A percentile compares a stretch with the other conserved stretches of the same genome.
These are phyloP conservation scores for Xylariomycetidae sp. DNA, from an alignment of 2,329 filamentous ascomycete species.

Conservation along the genomic window DNA sequence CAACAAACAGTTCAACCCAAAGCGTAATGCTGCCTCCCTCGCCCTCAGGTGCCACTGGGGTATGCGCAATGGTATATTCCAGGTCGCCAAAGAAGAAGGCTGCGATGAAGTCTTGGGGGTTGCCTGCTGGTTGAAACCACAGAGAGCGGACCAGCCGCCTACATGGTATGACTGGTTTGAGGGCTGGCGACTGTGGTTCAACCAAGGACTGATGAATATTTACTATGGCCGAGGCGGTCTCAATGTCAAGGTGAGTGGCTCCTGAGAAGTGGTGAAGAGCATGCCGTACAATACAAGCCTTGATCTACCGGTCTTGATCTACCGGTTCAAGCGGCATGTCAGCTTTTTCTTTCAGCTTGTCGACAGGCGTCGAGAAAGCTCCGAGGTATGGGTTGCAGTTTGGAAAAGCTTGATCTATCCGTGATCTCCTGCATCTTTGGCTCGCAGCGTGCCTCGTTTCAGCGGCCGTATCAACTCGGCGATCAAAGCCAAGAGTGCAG, in stretches of 20 bases:
- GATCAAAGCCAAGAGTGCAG: constrained; percentile 9
- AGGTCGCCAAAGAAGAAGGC: constrained; percentile 60
- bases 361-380: too few relatives aligned
- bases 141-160: constrained; percentile 38
- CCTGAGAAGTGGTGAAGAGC: too few relatives aligned
- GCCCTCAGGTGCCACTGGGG: constrained; percentile 65
- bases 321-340: too few relatives aligned
- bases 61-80: constrained; percentile 64
- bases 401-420: too few relatives aligned
- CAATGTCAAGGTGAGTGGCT: constrained; percentile 49
- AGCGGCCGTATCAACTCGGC: constrained; percentile 12
- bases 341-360: too few relatives aligned
- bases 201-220: constrained; percentile 63
- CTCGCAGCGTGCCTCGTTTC: constrained; percentile 14
- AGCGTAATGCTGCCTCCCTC: constrained; percentile 59
- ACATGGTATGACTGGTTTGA: constrained; percentile 61
- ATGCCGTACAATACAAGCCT: too few relatives aligned
- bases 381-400: too few relatives aligned
- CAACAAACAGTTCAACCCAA: constrained; percentile 46
- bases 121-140: constrained; percentile 67
- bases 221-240: constrained; percentile 66
- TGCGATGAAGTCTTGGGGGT: constrained; percentile 59
- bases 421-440: too few relatives aligned
- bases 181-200: constrained; percentile 60
- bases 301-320: too few relatives aligned